Percentiles rank a stretch among this genome's conserved stretches.
phyloP scores from a whole-genome alignment of 768 basidiomycete genomes.

The Tephrocybe sp. region DNA sequence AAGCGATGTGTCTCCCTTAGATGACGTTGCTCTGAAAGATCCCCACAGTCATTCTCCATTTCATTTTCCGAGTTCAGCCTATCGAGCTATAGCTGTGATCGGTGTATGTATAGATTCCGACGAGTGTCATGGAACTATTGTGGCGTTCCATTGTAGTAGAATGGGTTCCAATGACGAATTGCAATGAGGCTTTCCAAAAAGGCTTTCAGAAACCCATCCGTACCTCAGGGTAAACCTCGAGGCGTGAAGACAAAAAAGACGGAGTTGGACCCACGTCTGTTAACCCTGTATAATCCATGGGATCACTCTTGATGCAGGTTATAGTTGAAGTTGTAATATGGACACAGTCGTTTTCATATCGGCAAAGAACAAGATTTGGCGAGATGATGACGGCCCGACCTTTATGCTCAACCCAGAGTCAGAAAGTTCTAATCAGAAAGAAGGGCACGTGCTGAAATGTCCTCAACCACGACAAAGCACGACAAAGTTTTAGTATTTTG shows the following conservation, averaged over 20 bases:
- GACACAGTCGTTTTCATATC: neutral
- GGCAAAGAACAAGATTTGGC: neutral
- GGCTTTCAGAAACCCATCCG: neutral
- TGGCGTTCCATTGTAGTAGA: neutral
- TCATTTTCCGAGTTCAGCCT: neutral
- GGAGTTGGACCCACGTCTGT: constrained; percentile 6
- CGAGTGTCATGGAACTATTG: neutral
- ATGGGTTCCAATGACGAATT: neutral
- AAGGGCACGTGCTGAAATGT: constrained; percentile 2
- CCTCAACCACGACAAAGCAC: neutral
- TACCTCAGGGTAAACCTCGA: neutral
- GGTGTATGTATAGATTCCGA: neutral
- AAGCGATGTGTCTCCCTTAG: neutral
- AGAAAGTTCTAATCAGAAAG: constrained; percentile 17
- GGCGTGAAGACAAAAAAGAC: neutral
- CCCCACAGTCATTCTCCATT: neutral
- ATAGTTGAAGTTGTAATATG: neutral
- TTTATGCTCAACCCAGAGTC: neutral
- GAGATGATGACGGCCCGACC: constrained; percentile 9
- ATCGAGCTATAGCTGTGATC: neutral
- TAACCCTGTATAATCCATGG: constrained; percentile 5
- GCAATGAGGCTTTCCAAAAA: neutral
- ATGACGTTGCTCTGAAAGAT: neutral
- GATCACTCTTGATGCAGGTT: neutral
- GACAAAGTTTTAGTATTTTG: neutral